Percentiles rank a stretch among this genome's conserved stretches.
Conservation (phyloP, 2,329 filamentous ascomycete species). For the Metarhizium humberi region DNA sequence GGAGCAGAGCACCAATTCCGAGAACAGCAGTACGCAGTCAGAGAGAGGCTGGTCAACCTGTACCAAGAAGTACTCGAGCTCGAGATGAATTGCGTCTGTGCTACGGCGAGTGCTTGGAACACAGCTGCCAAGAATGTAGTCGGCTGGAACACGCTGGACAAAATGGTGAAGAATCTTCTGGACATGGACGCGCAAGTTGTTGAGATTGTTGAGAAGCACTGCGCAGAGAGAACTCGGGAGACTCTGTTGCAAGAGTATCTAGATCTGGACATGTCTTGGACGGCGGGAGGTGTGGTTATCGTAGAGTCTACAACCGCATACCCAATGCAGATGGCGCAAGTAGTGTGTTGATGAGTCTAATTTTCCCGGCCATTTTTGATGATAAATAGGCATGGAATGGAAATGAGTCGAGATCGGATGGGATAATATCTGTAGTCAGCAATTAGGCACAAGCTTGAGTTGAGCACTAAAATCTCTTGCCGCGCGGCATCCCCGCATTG, state of each 20-base stretch:
- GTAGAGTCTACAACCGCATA: not conserved
- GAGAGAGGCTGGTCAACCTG: slow-evolving; percentile 16
- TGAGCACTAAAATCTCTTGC: too few species aligned
- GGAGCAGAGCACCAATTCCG: slow-evolving; percentile 13
- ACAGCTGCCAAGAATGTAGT: slow-evolving; percentile 26
- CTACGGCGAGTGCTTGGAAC: slow-evolving; percentile 27
- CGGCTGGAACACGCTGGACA: slow-evolving; percentile 21
- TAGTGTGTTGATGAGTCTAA: not conserved
- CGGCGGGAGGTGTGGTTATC: not conserved
- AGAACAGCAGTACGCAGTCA: slow-evolving; percentile 10
- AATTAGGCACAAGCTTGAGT: too few species aligned
- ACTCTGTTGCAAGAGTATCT: slow-evolving; percentile 9
- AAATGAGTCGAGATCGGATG: not conserved
- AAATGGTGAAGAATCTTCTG: slow-evolving; percentile 16
- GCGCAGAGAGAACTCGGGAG: slow-evolving; percentile 9
- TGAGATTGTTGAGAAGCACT: slow-evolving; percentile 12
- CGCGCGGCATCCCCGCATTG: too few species aligned
- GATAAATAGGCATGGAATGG: too few species aligned
- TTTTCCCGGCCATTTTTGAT: not conserved
- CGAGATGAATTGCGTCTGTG: slow-evolving; percentile 31
- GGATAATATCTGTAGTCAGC: not conserved
- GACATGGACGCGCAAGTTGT: slow-evolving; percentile 18
- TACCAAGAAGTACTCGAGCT: slow-evolving; percentile 26
- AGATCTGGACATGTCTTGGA: slow-evolving; percentile 6
- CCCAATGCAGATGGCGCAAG: not conserved